Base-by-base conservation (phyloP, 306 rosid species). In the Rosa chinensis region DNA sequence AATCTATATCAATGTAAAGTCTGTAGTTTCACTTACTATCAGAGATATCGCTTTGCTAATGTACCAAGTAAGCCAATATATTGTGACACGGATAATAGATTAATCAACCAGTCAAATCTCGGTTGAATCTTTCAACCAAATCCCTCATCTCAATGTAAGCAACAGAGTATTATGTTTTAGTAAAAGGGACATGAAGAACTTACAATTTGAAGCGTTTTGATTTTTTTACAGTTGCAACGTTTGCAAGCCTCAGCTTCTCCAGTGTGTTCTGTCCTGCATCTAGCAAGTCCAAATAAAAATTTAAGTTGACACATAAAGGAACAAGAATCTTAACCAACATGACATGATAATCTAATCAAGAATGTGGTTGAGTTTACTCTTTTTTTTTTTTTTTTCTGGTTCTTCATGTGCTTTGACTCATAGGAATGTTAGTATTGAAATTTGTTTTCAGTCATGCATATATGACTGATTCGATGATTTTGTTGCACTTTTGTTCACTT, bases 191-290 rank as follows among this genome's bases (percentile, higher is more conserved):
- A 61, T 7, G 50, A 58, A 64, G 56, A 81, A 87, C 92, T 85
- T 87, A 94, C 98, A 90, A 94, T 87, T 94, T 94, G 90, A 94
- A 84, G 78, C 98, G 92, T 89, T 89, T 92, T 1, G 98, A 94
- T 79, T 94, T 92, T 89, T 90, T 94, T 25, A 83, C 98, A 94
- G 81, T 90, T 90, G 77, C 98, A 94, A 21, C 97, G 93, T 83
- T 91, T 92, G 85, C 97, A 92, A 21, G 93, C 74, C 81, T 87
- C 97, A 13, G 70, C 72, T 79, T 90, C 97, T 77, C 86, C 91
- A 44, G 85, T 78, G 73, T 78, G 83, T 75, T 89, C 97, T 55
- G 66, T 56, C 85, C 84, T 90, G 66, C 90, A 94, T 88, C 99
- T 96, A 25, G 93, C 85, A 90, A 84, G 70, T 75, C 17, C 81